Evolutionary conservation across 2,329 filamentous ascomycete species (phyloP).

Genomic region (Botryotinia calthae): DNA sequence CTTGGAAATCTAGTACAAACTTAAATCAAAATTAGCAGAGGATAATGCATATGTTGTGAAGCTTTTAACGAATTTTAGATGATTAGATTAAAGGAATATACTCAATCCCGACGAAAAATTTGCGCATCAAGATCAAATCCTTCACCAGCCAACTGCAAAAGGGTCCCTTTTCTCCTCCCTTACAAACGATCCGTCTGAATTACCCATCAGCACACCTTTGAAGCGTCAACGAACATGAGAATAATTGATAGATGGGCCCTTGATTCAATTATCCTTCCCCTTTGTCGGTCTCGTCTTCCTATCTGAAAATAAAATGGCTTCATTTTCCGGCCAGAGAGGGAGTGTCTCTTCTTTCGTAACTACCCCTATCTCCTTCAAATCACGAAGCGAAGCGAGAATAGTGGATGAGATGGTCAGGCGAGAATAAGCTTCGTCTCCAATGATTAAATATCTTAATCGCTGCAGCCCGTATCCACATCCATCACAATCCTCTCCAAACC

Average conservation of each 20-base stretch:
- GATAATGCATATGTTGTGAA: not conserved
- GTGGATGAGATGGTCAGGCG: not conserved
- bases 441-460: not conserved
- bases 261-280: not conserved
- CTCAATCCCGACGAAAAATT: not conserved
- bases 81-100: not conserved
- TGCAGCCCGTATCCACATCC: not conserved
- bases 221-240: not conserved
- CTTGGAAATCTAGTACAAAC: slow-evolving; percentile 1
- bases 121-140: not conserved
- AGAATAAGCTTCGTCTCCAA: not conserved
- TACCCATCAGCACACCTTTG: not conserved
- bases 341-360: not conserved
- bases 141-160: slow-evolving; percentile 4
- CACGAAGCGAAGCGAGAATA: not conserved
- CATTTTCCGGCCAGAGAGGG: not conserved
- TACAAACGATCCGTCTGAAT: not conserved
- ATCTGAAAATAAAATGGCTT: not conserved
- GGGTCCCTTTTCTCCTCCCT: slow-evolving; percentile 3
- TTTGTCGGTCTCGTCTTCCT: not conserved
- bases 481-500: not conserved
- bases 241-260: not conserved
- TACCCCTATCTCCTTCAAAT: slow-evolving; percentile 5
- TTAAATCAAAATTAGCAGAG: not conserved
- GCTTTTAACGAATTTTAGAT: not conserved